Evolutionary conservation across 108 stramenopile species (phyloP), one percentile per base, ranked within the genome.

Genomic region (Skeletonema menzelii): DNA sequence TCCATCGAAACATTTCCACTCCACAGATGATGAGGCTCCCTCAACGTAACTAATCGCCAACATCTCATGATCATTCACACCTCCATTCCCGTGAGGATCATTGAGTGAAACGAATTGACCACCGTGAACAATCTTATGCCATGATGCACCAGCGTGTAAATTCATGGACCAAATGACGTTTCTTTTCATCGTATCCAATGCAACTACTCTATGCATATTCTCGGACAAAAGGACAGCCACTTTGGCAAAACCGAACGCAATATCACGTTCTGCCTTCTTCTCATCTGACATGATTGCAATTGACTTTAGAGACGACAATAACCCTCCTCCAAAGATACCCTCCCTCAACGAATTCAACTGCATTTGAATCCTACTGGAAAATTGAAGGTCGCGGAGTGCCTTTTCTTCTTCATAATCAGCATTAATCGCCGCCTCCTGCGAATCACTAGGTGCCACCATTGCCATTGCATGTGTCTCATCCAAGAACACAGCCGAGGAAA

Each of bases 1-100:
- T 12, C 90, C 94, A 70, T 95, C 94, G 53, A 92, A 73, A 57
- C 91, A 92, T 42, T 75, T 86, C 91, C 91, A 95, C 32, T 84
- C 76, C 42, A 91, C 61, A 13, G 35, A 26, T 12, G 69, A 55
- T 26, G 67, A 47, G 3, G 30, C 32, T n/a, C 55, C 31, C 5
- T 65, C 24, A 13, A 70, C 59, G 26, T 76, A 79, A 28, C 85
- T 89, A 31, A 94, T 27, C 27, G 87, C 67, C 66, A 91, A 57
- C 59, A 90, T 78, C 57, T 90, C 89, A 46, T 81, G 86, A 69
- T 88, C 84, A 69, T 89, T 83, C 11, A 86, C 87, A 59, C 80
- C 89, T 12, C 87, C 87, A 59, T 91, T 83, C 49, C 90, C 86
- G 20, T 85, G 90, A 34, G 87, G 86, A 59, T 77, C 67, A n/a